Conservation (phyloP, 2,329 filamentous ascomycete species). For the Sporothrix dimorphospora region DNA sequence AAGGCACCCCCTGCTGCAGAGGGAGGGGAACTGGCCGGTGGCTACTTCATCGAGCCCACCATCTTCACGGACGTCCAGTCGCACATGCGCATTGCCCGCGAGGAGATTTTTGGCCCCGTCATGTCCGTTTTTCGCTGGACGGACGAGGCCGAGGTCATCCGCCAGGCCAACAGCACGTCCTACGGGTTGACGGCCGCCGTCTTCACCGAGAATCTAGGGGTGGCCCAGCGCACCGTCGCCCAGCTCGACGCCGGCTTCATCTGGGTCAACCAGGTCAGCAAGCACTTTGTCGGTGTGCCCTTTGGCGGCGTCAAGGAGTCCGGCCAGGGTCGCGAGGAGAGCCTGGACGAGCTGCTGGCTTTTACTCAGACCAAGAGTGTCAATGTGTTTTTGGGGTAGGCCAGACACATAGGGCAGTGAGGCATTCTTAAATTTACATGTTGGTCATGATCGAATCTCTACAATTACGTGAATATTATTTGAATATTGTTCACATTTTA, state of each 20-base stretch:
- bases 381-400: neutral
- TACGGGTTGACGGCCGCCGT: constrained; percentile 83
- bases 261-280: constrained; percentile 45
- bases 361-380: constrained; percentile 28
- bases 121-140: constrained; percentile 78
- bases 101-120: constrained; percentile 89
- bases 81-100: constrained; percentile 73
- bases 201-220: constrained; percentile 73
- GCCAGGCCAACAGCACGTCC: constrained; percentile 73
- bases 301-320: constrained; percentile 47
- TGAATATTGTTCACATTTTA: no score
- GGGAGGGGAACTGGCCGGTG: constrained; percentile 53
- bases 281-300: constrained; percentile 48
- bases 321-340: constrained; percentile 27
- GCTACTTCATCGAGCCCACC: constrained; percentile 84
- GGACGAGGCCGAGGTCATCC: constrained; percentile 67
- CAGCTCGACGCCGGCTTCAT: constrained; percentile 49
- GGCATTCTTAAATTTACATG: no score
- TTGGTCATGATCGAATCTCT: no score
- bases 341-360: constrained; percentile 25
- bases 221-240: constrained; percentile 70
- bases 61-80: constrained; percentile 86
- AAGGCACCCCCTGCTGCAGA: constrained; percentile 51
- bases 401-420: no score
- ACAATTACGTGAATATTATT: no score